These are phyloP conservation scores for Solidago caesia DNA, from an alignment of 129 eudicot genomes.

Conservation along the genomic window DNA sequence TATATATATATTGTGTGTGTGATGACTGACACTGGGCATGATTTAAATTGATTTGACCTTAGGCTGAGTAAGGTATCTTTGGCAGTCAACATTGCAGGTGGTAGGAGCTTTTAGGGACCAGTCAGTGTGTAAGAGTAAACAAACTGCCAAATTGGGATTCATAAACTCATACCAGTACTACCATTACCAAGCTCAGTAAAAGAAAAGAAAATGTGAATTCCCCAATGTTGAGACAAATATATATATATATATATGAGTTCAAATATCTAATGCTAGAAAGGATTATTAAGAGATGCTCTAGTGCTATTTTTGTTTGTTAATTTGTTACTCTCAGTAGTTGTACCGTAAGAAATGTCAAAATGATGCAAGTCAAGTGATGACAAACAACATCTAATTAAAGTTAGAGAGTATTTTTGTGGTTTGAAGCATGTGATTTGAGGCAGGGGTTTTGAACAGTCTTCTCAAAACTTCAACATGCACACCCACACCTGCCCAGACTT, in stretches of 20 bases:
- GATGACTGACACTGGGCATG: constrained; percentile 33
- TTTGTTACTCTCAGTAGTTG: constrained; percentile 3
- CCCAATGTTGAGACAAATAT: not conserved
- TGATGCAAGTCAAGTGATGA: constrained; percentile 17
- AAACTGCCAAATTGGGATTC: constrained; percentile 36
- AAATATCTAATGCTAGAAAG: not conserved
- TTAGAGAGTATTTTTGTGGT: constrained; percentile 11
- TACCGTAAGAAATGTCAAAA: constrained; percentile 9
- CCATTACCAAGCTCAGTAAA: not conserved
- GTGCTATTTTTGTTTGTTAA: constrained; percentile 1
- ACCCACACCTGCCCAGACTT: constrained; percentile 19
- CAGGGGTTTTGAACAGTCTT: constrained; percentile 29
- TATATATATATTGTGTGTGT: constrained; percentile 17
- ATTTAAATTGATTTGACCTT: constrained; percentile 43
- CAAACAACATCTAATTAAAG: constrained; percentile 18
- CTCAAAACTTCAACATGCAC: constrained; percentile 15
- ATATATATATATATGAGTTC: not conserved
- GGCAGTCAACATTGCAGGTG: constrained; percentile 41
- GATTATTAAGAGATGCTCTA: not conserved
- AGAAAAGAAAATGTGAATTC: not conserved
- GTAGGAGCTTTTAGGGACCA: constrained; percentile 29
- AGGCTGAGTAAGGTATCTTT: constrained; percentile 35
- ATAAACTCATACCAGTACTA: constrained; percentile 10
- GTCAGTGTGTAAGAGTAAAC: constrained; percentile 21
- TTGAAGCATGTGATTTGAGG: constrained; percentile 27